phyloP scores from a whole-genome alignment of 2,329 filamentous ascomycete genomes.

The Claviceps sp. region DNA sequence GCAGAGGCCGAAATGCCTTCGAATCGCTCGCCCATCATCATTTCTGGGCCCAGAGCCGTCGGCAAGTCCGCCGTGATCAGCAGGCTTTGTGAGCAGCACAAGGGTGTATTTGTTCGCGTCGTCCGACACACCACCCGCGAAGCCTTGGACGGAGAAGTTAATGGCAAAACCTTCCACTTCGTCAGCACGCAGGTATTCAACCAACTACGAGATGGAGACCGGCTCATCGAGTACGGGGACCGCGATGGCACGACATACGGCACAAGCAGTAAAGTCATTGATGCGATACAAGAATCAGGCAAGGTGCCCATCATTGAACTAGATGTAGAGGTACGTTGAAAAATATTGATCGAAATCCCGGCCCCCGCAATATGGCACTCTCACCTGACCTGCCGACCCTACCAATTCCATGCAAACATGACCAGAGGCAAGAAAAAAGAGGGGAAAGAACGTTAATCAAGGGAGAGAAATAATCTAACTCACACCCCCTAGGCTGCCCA shows the following conservation, averaged over 20 bases:
- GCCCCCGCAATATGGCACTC: too few relatives aligned
- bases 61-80: conserved; percentile 52
- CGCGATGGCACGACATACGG: conserved; percentile 39
- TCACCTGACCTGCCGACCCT: too few relatives aligned
- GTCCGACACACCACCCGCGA: conserved; percentile 41
- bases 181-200: conserved; percentile 43
- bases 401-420: background rate
- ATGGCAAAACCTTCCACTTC: conserved; percentile 40
- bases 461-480: background rate
- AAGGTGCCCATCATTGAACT: conserved; percentile 48
- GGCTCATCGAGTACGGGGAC: conserved; percentile 42
- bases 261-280: conserved; percentile 39
- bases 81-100: conserved; percentile 49
- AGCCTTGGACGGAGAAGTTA: conserved; percentile 34
- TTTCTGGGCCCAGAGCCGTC: conserved; percentile 50
- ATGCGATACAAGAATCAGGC: conserved; percentile 35
- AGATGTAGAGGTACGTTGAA: conserved; percentile 33
- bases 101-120: conserved; percentile 49
- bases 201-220: conserved; percentile 44
- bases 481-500: conserved; percentile 32
- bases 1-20: conserved; percentile 27
- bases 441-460: background rate
- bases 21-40: conserved; percentile 44
- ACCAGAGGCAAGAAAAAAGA: background rate
- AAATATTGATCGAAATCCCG: background rate